phyloP scores from a whole-genome alignment of 192 early-diverging fungal species.

The Coemansia sp. region DNA sequence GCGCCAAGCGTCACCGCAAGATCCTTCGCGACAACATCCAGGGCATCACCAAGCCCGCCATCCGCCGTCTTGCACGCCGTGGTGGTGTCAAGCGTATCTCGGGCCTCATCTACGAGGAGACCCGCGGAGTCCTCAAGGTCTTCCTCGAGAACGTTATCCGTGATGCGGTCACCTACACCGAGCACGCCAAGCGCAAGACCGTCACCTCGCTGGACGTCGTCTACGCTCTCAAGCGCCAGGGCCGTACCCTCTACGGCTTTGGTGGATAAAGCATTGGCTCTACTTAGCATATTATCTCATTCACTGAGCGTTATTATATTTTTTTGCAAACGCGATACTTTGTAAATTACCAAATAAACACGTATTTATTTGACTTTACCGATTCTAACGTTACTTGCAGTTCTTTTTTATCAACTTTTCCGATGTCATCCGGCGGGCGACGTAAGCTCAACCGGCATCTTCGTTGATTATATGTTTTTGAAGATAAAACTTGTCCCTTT shows the following conservation, averaged over 20 bases:
- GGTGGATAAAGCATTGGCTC: conserved; percentile 63
- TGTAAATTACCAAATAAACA: conserved; percentile 2
- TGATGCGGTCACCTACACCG: conserved; percentile 98
- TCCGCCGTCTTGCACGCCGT: conserved; percentile 98
- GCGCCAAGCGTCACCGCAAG: conserved; percentile 99
- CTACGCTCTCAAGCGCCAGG: conserved; percentile 97
- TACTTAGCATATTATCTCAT: background rate
- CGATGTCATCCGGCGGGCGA: too few relatives aligned
- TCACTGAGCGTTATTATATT: background rate
- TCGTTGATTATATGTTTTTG: too few relatives aligned
- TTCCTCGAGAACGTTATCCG: conserved; percentile 99
- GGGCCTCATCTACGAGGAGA: conserved; percentile 99
- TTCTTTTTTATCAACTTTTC: too few relatives aligned
- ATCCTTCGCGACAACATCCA: conserved; percentile 97
- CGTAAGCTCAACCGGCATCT: too few relatives aligned
- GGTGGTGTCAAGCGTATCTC: conserved; percentile 99
- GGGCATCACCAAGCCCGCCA: conserved; percentile 98
- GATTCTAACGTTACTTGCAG: too few relatives aligned
- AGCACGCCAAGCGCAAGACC: conserved; percentile 90
- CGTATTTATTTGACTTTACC: background rate
- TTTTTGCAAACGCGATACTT: conserved; percentile 1
- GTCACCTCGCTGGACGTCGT: conserved; percentile 99
- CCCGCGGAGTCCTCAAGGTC: conserved; percentile 95
- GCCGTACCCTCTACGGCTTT: conserved; percentile 91
- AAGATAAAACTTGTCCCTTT: too few relatives aligned